A percentile compares a stretch with the other conserved stretches of the same genome.
phyloP scores from a whole-genome alignment of 2,329 filamentous ascomycete species.

The Trichoderma afroharzianum region DNA sequence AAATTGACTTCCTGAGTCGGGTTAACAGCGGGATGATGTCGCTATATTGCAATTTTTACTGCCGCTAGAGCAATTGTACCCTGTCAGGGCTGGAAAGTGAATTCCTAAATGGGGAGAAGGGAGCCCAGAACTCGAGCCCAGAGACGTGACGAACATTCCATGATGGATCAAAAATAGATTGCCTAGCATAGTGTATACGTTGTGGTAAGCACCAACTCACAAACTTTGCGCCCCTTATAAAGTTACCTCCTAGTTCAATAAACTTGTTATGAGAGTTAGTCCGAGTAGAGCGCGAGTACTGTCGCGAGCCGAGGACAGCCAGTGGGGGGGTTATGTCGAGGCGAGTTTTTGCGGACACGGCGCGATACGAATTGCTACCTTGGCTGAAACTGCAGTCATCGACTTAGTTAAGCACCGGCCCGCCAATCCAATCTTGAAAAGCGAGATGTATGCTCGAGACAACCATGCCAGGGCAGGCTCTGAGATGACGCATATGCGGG shows the following conservation, averaged over 20 bases:
- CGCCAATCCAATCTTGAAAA: neutral
- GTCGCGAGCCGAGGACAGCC: neutral
- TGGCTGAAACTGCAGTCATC: neutral
- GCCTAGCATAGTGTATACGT: neutral
- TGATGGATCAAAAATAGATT: neutral
- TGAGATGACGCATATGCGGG: neutral
- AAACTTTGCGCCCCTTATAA: neutral
- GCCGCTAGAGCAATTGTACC: neutral
- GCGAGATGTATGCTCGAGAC: neutral
- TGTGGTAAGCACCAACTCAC: neutral
- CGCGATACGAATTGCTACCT: neutral
- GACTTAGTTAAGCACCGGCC: neutral
- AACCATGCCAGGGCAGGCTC: neutral
- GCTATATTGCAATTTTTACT: neutral
- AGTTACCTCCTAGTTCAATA: neutral
- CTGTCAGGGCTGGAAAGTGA: neutral
- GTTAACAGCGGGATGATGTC: neutral
- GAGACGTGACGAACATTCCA: neutral
- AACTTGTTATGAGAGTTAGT: neutral
- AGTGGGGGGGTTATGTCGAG: neutral
- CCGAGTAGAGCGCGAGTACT: neutral
- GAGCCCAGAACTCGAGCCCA: neutral
- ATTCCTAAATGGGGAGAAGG: neutral
- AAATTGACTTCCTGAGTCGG: neutral
- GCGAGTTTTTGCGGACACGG: neutral